Evolutionary conservation across 2,329 filamentous ascomycete genomes (phyloP).

Genomic region (Fusarium torulosum): DNA sequence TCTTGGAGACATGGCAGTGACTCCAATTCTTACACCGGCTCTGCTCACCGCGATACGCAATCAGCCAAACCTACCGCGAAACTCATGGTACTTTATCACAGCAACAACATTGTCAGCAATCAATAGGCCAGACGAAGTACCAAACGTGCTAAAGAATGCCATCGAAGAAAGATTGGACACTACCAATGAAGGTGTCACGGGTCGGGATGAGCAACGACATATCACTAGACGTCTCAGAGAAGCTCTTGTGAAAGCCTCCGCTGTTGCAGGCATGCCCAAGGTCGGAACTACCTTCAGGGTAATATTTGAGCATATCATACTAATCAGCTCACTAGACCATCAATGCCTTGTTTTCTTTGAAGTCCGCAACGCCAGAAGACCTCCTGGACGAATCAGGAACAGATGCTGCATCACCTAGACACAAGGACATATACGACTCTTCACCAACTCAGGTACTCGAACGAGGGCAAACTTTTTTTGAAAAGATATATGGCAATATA

Average conservation of each 20-base stretch:
- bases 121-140: slow-evolving; percentile 45
- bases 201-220: slow-evolving; percentile 32
- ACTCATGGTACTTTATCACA: slow-evolving; percentile 47
- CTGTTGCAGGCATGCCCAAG: slow-evolving; percentile 47
- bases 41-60: slow-evolving; percentile 40
- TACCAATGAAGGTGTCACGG: background rate
- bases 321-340: slow-evolving; percentile 41
- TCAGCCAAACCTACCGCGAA: slow-evolving; percentile 42
- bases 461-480: slow-evolving; percentile 43
- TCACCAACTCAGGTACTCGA: slow-evolving; percentile 30
- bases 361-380: slow-evolving; percentile 42
- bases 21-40: slow-evolving; percentile 43
- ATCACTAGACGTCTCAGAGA: slow-evolving; percentile 44
- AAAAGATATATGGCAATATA: slow-evolving; percentile 45
- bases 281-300: slow-evolving; percentile 4
- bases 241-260: slow-evolving; percentile 46
- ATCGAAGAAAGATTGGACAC: slow-evolving; percentile 9
- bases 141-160: slow-evolving; percentile 34
- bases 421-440: slow-evolving; percentile 38
- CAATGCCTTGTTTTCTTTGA: slow-evolving; percentile 43
- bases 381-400: slow-evolving; percentile 33
- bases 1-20: slow-evolving; percentile 19
- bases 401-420: slow-evolving; percentile 23
- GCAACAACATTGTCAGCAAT: slow-evolving; percentile 44
- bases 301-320: background rate